Base-by-base conservation (phyloP, 129 eudicot genomes). In the Escallonia rubra region DNA sequence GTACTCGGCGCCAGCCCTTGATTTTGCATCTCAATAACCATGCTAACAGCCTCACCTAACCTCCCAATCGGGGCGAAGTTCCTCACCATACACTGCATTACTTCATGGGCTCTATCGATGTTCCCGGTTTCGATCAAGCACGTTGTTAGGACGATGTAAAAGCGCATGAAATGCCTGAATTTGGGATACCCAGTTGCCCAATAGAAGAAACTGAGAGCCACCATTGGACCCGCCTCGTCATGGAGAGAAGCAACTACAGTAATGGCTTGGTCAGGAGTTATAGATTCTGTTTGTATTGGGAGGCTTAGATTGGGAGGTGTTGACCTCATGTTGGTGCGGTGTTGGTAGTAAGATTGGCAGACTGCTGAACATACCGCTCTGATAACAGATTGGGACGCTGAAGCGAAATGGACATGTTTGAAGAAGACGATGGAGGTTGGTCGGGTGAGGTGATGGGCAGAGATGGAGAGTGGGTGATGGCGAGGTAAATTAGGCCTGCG, bases 201-300 rank as follows among this genome's bases (percentile, higher is more conserved):
- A 46, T 86, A 71, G 5, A 92, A 88, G 96, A 92, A 92, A 78
- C 95, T 82, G 66, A 88, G 57, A 0, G 98, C 91, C 80, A 88
- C 95, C 91, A 88, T 86, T 0, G 98, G 88, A 44, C 98, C 98
- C 3, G 89, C 95, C 59, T 88, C 96, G 41, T 88, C 91, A 16
- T 89, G 85, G 13, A 92, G 84, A 14, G 96, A 74, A 41, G 95
- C 96, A 38, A 82, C 87, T 50, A 92, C 81, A 4, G 98, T 86
- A 65, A 88, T 88, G 4, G 89, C 95, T 64, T 88, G 86, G 51
- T 92, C 98, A 34, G 72, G 59, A n/a, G 80, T 81, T 44, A 92
- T 66, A 62, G n/a, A 70, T n/a, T 78, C 82, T 8, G 84, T 63
- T 54, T 72, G 52, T 4, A 92, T 76, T 0, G 81, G 69, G 34